Percentiles rank a stretch among this genome's conserved stretches.
Evolutionary conservation across 225 moss, liverwort and hornwort species (phyloP).

Genomic region (Physcomitrium patens): DNA sequence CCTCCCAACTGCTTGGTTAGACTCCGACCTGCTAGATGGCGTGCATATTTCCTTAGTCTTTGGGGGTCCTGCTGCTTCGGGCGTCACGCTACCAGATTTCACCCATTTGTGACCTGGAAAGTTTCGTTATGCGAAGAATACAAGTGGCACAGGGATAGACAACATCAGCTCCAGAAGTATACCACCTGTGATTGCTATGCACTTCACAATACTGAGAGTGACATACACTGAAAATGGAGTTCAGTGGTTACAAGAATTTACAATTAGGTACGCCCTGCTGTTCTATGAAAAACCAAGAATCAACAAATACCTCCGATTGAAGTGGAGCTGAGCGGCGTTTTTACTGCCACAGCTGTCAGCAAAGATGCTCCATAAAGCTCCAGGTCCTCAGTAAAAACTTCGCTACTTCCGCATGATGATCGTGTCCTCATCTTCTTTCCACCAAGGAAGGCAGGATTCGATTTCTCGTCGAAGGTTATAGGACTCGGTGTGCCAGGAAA

Average conservation of each 20-base stretch:
- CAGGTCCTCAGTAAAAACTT: no score
- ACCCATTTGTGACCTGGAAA: conserved; percentile 38
- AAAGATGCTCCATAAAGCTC: no score
- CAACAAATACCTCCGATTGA: no score
- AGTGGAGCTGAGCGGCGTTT: no score
- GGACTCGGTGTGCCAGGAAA: no score
- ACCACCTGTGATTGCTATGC: not conserved
- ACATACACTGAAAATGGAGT: not conserved
- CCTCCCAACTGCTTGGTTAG: conserved; percentile 30
- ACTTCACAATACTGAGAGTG: not conserved
- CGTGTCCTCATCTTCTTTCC: no score
- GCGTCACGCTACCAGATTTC: conserved; percentile 35
- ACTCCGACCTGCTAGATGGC: conserved; percentile 24
- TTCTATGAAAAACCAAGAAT: no score
- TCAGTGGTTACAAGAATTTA: not conserved
- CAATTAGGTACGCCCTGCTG: no score
- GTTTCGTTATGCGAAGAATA: not conserved
- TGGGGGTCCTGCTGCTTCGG: conserved; percentile 28
- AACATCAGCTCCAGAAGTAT: not conserved
- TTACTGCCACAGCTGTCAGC: no score
- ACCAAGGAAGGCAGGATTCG: no score
- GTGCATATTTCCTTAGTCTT: conserved; percentile 28
- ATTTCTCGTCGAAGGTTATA: no score
- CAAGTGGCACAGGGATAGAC: not conserved
- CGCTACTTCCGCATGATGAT: no score